A percentile compares a stretch with the other conserved stretches of the same genome.
These are phyloP conservation scores for Septoria linicola DNA, from an alignment of 2,329 filamentous ascomycete species.

Conservation along the genomic window DNA sequence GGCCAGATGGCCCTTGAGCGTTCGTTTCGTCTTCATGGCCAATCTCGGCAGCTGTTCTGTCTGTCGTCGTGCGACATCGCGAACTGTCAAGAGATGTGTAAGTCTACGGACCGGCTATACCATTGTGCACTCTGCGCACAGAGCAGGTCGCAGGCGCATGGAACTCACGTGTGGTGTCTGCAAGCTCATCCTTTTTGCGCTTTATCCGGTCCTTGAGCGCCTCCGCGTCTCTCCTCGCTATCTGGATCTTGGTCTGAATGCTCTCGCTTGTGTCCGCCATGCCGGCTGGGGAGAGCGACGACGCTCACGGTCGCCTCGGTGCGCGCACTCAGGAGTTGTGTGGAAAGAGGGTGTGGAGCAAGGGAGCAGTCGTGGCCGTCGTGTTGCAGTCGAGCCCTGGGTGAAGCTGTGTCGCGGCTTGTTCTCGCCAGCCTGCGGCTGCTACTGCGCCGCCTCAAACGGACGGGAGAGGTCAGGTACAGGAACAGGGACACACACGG, in stretches of 20 bases:
- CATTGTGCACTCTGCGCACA: constrained; percentile 13
- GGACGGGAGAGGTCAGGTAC: constrained; percentile 7
- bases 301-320: constrained; percentile 18
- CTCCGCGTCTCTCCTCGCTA: constrained; percentile 95
- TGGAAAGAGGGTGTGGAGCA: constrained; percentile 10
- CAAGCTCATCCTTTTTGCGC: constrained; percentile 99
- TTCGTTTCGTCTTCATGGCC: constrained; percentile 96
- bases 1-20: constrained; percentile 93
- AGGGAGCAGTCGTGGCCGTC: constrained; percentile 11
- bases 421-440: constrained; percentile 11
- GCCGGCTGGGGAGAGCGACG: constrained; percentile 27
- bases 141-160: constrained; percentile 16
- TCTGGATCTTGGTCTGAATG: constrained; percentile 71
- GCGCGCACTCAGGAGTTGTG: constrained; percentile 14
- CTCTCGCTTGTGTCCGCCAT: constrained; percentile 54
- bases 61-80: constrained; percentile 86
- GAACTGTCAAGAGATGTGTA: constrained; percentile 58
- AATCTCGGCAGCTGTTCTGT: constrained; percentile 90
- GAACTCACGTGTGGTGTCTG: constrained; percentile 89
- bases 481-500: constrained; percentile 9
- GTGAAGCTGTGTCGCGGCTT: constrained; percentile 12
- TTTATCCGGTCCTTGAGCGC: constrained; percentile 60
- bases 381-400: constrained; percentile 16
- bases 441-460: constrained; percentile 11
- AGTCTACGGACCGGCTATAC: constrained; percentile 14